phyloP scores from a whole-genome alignment of 2,329 filamentous ascomycete species.

The Aspergillus pseudoviridinutans region DNA sequence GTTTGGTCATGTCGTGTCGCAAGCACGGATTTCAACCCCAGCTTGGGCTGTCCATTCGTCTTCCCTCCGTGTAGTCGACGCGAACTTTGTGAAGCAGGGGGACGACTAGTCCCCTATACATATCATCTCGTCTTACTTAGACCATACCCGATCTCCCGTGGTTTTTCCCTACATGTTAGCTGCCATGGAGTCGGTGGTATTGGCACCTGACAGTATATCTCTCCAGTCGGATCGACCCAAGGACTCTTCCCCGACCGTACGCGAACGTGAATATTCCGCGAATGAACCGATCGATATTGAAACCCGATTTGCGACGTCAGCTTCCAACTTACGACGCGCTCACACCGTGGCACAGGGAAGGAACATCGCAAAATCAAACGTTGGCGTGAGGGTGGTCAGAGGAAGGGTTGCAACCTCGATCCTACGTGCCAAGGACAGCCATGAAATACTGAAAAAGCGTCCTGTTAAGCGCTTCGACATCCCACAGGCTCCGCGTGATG shows the following conservation, averaged over 20 bases:
- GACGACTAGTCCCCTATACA: not conserved
- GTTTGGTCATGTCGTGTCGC: constrained; percentile 29
- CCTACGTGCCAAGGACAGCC: constrained; percentile 48
- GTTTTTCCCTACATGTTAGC: not conserved
- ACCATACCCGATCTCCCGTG: not conserved
- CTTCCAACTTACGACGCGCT: constrained; percentile 30
- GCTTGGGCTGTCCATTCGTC: constrained; percentile 20
- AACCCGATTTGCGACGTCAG: constrained; percentile 18
- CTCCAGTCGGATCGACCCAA: constrained; percentile 11
- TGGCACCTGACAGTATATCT: constrained; percentile 1
- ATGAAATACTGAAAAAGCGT: constrained; percentile 45
- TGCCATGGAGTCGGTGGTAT: constrained; percentile 10
- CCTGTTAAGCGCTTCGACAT: constrained; percentile 45
- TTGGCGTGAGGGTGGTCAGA: constrained; percentile 30
- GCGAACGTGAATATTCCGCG: constrained; percentile 13
- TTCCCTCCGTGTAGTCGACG: constrained; percentile 10
- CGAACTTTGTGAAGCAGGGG: constrained; percentile 1
- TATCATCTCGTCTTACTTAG: not conserved
- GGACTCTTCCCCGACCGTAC: constrained; percentile 5
- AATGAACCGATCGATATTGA: constrained; percentile 11
- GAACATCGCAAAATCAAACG: constrained; percentile 25
- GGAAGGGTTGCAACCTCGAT: constrained; percentile 32
- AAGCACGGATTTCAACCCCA: constrained; percentile 22
- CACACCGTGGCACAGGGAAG: constrained; percentile 37
- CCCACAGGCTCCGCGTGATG: constrained; percentile 52